These are phyloP conservation scores for Endoconidiophora laricicola DNA, from an alignment of 2,329 filamentous ascomycete genomes.

Conservation along the genomic window DNA sequence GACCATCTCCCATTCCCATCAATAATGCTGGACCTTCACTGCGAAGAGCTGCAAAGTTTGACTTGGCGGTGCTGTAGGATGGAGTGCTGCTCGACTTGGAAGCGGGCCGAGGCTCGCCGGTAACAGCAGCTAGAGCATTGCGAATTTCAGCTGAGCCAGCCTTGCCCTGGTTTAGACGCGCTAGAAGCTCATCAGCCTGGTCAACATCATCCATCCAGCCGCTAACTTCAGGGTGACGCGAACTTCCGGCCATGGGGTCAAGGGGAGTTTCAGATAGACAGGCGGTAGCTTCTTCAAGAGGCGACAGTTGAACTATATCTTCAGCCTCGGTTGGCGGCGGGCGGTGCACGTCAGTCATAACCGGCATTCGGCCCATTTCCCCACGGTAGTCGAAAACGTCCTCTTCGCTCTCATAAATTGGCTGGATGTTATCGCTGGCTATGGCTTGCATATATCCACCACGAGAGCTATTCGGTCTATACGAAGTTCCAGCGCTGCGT, in stretches of 20 bases:
- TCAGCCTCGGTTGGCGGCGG: conserved; percentile 9
- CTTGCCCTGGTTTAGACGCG: conserved; percentile 23
- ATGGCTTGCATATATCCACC: conserved; percentile 16
- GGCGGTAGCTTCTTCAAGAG: not conserved
- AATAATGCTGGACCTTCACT: conserved; percentile 36
- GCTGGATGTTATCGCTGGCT: conserved; percentile 28
- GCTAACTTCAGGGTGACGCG: conserved; percentile 34
- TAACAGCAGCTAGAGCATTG: conserved; percentile 14
- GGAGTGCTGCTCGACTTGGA: conserved; percentile 24
- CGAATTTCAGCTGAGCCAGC: conserved; percentile 11
- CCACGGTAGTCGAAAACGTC: conserved; percentile 20
- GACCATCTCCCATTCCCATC: conserved; percentile 19
- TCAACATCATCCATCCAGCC: conserved; percentile 42
- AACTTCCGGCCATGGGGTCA: conserved; percentile 16
- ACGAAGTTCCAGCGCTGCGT: not conserved
- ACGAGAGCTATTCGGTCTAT: conserved; percentile 9
- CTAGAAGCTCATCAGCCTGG: conserved; percentile 34
- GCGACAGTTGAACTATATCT: not conserved
- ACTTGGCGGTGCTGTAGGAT: conserved; percentile 36
- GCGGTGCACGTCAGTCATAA: conserved; percentile 6
- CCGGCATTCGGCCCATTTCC: conserved; percentile 5
- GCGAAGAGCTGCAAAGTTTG: conserved; percentile 34
- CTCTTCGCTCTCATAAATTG: conserved; percentile 43
- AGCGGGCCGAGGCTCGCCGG: conserved; percentile 20
- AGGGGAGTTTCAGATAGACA: not conserved